Conservation (phyloP, 768 basidiomycete genomes). For the Suillus cothurnatus region DNA sequence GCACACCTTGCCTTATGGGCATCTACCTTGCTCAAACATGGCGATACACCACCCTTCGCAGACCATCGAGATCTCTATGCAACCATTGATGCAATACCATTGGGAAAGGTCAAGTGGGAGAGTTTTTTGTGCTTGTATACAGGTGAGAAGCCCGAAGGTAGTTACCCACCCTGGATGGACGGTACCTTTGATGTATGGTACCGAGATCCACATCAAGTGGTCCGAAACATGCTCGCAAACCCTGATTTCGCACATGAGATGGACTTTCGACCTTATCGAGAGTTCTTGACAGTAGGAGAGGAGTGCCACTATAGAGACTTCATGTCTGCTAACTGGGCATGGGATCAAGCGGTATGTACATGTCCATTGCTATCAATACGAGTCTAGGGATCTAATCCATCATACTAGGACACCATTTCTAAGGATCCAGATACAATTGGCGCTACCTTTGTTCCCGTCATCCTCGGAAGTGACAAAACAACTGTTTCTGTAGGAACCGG, state of each 20-base stretch:
- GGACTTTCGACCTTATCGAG: slow-evolving; percentile 19
- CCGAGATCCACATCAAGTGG: slow-evolving; percentile 18
- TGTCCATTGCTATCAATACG: neutral
- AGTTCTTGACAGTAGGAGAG: slow-evolving; percentile 17
- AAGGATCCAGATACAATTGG: slow-evolving; percentile 27
- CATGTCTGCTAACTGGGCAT: slow-evolving; percentile 18
- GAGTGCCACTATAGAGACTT: slow-evolving; percentile 1
- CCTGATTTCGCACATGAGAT: slow-evolving; percentile 22
- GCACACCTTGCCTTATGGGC: slow-evolving; percentile 28
- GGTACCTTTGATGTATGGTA: slow-evolving; percentile 31
- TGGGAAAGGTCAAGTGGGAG: slow-evolving; percentile 34
- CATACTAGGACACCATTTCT: slow-evolving; percentile 3
- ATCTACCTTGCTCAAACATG: slow-evolving; percentile 21
- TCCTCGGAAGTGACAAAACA: slow-evolving; percentile 14
- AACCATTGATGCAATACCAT: slow-evolving; percentile 27
- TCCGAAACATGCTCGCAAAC: slow-evolving; percentile 23
- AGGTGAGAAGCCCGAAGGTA: slow-evolving; percentile 16
- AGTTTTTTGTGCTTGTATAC: slow-evolving; percentile 21
- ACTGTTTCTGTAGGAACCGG: slow-evolving; percentile 12
- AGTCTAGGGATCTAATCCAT: too few species aligned
- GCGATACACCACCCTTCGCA: slow-evolving; percentile 25
- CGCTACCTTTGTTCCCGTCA: slow-evolving; percentile 16
- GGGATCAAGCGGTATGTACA: slow-evolving; percentile 14
- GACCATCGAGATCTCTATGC: slow-evolving; percentile 22
- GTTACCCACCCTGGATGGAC: slow-evolving; percentile 27